These are phyloP conservation scores for Aechmea fasciata DNA, from an alignment of 176 grass and related monocot genomes.

Conservation along the genomic window DNA sequence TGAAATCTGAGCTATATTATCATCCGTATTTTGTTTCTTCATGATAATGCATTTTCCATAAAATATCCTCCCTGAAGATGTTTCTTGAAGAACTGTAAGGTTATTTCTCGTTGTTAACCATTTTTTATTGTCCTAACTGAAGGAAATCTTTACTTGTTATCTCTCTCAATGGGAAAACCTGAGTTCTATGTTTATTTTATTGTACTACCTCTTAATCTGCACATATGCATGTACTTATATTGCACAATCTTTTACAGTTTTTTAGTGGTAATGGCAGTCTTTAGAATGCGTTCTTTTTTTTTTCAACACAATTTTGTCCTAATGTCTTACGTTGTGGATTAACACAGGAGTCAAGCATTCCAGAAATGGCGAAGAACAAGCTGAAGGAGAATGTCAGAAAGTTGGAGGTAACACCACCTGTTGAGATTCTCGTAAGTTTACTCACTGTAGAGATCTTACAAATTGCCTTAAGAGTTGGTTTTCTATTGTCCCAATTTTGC, in stretches of 20 bases:
- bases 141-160: not conserved
- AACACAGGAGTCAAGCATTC: slow-evolving; percentile 69
- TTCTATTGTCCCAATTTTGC: not conserved
- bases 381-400: slow-evolving; percentile 80
- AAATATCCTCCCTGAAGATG: not conserved
- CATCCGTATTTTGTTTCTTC: not conserved
- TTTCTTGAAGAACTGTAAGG: not conserved
- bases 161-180: not conserved
- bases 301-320: too few species aligned
- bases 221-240: not conserved
- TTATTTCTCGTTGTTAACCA: not conserved
- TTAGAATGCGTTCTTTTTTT: too few species aligned
- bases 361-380: slow-evolving; percentile 71
- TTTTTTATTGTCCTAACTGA: not conserved
- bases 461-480: too few species aligned
- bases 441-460: not conserved
- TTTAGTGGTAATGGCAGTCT: not conserved
- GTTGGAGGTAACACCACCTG: slow-evolving; percentile 57
- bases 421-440: not conserved
- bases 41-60: not conserved
- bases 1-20: not conserved
- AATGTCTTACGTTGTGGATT: slow-evolving; percentile 5
- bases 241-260: not conserved
- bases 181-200: not conserved
- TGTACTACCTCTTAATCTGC: not conserved